These are phyloP conservation scores for Neurospora sp. DNA, from an alignment of 2,329 filamentous ascomycete species.

Conservation along the genomic window DNA sequence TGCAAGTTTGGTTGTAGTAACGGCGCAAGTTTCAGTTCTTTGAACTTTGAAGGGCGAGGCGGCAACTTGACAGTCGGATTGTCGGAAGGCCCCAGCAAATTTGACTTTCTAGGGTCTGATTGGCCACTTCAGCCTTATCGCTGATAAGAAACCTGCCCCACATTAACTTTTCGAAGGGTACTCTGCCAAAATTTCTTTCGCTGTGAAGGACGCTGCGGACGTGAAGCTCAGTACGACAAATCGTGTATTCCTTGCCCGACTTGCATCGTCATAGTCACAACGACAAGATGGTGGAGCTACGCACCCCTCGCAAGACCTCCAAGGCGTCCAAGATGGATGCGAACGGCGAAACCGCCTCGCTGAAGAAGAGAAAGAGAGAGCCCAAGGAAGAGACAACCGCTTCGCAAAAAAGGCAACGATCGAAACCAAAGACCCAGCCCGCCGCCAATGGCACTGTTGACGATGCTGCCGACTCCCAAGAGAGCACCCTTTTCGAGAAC, in stretches of 20 bases:
- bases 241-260: not conserved
- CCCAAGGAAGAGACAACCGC: slow-evolving; percentile 19
- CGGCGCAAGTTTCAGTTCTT: not conserved
- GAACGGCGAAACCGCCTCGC: slow-evolving; percentile 18
- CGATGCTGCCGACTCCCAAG: not conserved
- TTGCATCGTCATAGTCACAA: slow-evolving; percentile 2
- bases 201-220: slow-evolving; percentile 5
- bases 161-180: slow-evolving; percentile 18
- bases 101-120: slow-evolving; percentile 10
- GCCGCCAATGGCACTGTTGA: slow-evolving; percentile 5
- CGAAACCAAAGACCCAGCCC: slow-evolving; percentile 11
- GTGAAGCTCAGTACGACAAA: not conserved
- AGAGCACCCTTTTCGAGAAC: not conserved
- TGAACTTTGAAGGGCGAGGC: not conserved
- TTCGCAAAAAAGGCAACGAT: slow-evolving; percentile 17
- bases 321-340: slow-evolving; percentile 14
- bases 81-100: slow-evolving; percentile 9
- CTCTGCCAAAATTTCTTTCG: slow-evolving; percentile 20
- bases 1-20: not conserved
- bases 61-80: not conserved
- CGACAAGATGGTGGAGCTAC: not conserved
- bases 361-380: slow-evolving; percentile 24
- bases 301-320: not conserved
- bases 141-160: slow-evolving; percentile 16
- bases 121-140: slow-evolving; percentile 15